These are phyloP conservation scores for Pythium chondricola DNA, from an alignment of 352 stramenopile genomes.

Conservation along the genomic window DNA sequence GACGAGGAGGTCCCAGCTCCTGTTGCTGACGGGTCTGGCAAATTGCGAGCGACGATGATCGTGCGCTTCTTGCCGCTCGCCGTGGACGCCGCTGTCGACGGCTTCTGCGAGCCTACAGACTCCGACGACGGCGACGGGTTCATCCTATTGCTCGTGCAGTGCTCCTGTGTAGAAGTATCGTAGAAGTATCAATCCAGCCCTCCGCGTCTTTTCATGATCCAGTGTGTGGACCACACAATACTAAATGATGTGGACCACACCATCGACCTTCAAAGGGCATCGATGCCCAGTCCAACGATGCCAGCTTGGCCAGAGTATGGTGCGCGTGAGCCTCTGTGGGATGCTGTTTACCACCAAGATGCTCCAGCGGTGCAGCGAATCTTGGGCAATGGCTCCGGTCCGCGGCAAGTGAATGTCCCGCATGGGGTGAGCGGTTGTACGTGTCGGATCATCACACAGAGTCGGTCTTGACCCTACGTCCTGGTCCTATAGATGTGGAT, in stretches of 20 bases:
- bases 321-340: conserved; percentile 41
- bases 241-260: background rate
- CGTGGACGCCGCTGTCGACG: conserved; percentile 31
- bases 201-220: conserved; percentile 18
- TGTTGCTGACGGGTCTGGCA: conserved; percentile 17
- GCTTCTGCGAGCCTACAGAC: conserved; percentile 28
- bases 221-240: conserved; percentile 14
- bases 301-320: conserved; percentile 36
- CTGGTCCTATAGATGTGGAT: conserved; percentile 42
- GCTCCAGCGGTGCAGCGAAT: conserved; percentile 28
- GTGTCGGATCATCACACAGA: background rate
- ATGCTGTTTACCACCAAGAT: conserved; percentile 51
- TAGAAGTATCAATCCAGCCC: too few species aligned
- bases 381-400: conserved; percentile 19
- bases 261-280: too few species aligned
- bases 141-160: conserved; percentile 17
- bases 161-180: background rate
- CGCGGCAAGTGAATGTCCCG: conserved; percentile 39
- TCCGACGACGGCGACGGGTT: conserved; percentile 35
- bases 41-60: conserved; percentile 43
- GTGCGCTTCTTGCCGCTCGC: conserved; percentile 39
- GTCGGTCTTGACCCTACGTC: background rate
- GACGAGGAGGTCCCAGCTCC: background rate
- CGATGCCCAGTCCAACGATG: too few species aligned
- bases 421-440: conserved; percentile 34